phyloP scores from a whole-genome alignment of 1,284 basidiomycete species.

The Termitomyces sp. region DNA sequence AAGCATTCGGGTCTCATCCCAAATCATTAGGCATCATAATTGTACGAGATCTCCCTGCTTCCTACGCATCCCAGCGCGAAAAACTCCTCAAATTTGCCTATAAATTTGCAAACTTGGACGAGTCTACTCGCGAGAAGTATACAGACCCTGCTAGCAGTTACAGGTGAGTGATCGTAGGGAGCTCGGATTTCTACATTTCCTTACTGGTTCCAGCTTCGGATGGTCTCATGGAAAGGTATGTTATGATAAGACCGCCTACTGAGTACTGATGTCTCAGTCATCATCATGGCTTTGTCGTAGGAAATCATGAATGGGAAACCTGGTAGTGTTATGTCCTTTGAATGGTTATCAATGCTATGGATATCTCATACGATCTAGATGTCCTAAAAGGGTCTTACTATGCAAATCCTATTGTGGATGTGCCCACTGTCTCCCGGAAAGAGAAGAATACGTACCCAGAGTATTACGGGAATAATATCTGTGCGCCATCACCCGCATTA shows the following conservation, averaged over 20 bases:
- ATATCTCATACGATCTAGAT: constrained; percentile 38
- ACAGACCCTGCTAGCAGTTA: constrained; percentile 64
- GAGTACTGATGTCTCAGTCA: neutral
- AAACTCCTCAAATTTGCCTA: constrained; percentile 69
- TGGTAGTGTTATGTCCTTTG: constrained; percentile 34
- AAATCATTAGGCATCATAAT: constrained; percentile 77
- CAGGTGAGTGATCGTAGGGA: constrained; percentile 42
- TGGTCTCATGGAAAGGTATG: constrained; percentile 89
- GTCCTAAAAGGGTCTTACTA: constrained; percentile 88
- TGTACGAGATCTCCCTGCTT: constrained; percentile 71
- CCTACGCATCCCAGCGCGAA: constrained; percentile 60
- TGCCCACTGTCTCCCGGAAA: constrained; percentile 50
- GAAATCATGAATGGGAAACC: constrained; percentile 94
- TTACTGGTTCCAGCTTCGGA: constrained; percentile 58
- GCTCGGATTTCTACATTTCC: neutral
- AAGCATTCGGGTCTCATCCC: constrained; percentile 76
- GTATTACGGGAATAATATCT: constrained; percentile 77
- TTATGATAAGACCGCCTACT: neutral
- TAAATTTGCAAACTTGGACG: constrained; percentile 68
- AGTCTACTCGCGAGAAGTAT: constrained; percentile 62
- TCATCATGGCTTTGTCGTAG: constrained; percentile 29
- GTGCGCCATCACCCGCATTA: constrained; percentile 31
- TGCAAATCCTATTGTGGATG: constrained; percentile 77
- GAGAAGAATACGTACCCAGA: constrained; percentile 62
- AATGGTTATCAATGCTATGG: neutral